phyloP scores from a whole-genome alignment of 2,329 filamentous ascomycete species.

The Talaromyces sp. region DNA sequence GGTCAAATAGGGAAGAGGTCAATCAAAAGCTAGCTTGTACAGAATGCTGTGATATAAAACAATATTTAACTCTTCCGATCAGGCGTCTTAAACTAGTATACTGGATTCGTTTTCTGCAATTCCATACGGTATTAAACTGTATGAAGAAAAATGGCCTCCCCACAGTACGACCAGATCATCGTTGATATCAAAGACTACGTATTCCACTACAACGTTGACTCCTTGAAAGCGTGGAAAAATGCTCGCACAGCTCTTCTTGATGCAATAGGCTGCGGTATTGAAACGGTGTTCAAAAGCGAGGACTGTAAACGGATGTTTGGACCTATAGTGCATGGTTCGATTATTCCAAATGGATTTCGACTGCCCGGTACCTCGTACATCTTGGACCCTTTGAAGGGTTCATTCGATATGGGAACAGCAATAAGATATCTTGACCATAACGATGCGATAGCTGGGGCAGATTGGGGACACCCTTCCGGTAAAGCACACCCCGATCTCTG shows the following conservation, averaged over 20 bases:
- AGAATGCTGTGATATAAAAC: not conserved
- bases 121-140: not conserved
- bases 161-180: not conserved
- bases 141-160: not conserved
- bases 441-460: slow-evolving; percentile 29
- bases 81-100: not conserved
- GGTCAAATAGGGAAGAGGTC: not conserved
- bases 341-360: slow-evolving; percentile 24
- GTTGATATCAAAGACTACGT: not conserved
- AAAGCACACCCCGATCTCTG: not conserved
- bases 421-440: slow-evolving; percentile 37
- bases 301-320: not conserved
- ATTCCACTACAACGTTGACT: not conserved
- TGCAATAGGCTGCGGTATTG: not conserved
- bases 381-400: slow-evolving; percentile 31
- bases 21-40: not conserved
- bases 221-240: not conserved
- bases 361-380: slow-evolving; percentile 30
- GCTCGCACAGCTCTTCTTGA: not conserved
- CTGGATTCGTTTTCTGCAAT: not conserved
- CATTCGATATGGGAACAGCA: slow-evolving; percentile 31
- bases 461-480: slow-evolving; percentile 37
- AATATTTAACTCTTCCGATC: not conserved
- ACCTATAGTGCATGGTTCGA: slow-evolving; percentile 11
- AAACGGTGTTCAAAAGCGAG: not conserved